Base-by-base conservation (phyloP, 2,329 filamentous ascomycete genomes). In the Metarhizium rileyi region DNA sequence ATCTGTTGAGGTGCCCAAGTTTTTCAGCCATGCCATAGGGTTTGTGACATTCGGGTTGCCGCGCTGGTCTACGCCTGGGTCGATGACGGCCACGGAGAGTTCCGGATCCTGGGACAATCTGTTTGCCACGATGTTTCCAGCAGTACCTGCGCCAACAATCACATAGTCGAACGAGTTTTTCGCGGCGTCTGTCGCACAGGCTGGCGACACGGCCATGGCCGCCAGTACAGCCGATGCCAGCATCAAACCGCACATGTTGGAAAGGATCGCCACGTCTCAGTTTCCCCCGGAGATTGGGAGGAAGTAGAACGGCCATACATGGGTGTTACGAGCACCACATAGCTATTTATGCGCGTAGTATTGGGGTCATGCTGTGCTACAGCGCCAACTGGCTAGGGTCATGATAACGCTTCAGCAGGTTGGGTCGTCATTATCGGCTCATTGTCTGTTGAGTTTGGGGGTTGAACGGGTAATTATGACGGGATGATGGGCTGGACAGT, bases 131-230 rank as follows among this genome's bases (percentile, higher is more conserved):
- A 67, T 58, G 2, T 69, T 60, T 9, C 67, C 68, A 44, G 58
- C 60, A 1, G 66, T 68, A 0, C 67, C 67, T 8, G 60, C 67
- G 7, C 68, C 67, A n/a, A 64, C 61, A 18, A 70, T 62, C 36
- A 70, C 52, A 49, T 68, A 70, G 59, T 69, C 66, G 38, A 61
- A 67, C 3, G 46, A 44, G 14, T 40, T 33, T 6, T 30, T 44
- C 5, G 26, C 33, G 5, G 46, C 41, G 16, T 44, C 42, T 12
- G 41, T 42, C 6, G 36, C 33, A 30, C 27, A 50, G 16, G 20
- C 25, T 3, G 7, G 33, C n/a, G 42, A 22, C 30, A 33, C 7
- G 18, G 46, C 46, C 6, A 41, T 12, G 9, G 41, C 26, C 23
- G 43, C 43, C 28, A 45, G n/a, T 10, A 42, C 9, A 25, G 38